Conservation (phyloP, 306 rosid genomes). For the Castanea crenata region DNA sequence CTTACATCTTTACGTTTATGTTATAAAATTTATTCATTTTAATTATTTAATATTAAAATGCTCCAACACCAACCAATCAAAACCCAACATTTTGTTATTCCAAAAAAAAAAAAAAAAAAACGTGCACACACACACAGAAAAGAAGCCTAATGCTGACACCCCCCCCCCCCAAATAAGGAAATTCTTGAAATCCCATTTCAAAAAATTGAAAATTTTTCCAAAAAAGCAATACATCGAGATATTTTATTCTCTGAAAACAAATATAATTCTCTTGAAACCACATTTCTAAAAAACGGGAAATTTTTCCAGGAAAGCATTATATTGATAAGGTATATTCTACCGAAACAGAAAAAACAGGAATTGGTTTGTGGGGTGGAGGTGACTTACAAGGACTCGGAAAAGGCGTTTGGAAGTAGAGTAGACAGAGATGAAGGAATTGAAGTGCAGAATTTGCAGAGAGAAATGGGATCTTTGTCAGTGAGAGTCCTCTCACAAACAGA, state of each 20-base stretch:
- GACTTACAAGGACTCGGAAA: conserved; percentile 58
- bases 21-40: no score
- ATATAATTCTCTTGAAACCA: neutral
- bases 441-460: conserved; percentile 50
- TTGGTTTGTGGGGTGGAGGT: no score
- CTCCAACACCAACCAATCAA: neutral
- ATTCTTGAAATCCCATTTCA: no score
- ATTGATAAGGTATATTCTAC: neutral
- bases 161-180: no score
- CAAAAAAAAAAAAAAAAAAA: no score
- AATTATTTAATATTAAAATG: no score
- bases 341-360: neutral
- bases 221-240: neutral
- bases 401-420: conserved; percentile 3
- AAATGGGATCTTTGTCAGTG: conserved; percentile 21
- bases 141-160: no score
- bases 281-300: neutral
- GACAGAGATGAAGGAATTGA: conserved; percentile 31
- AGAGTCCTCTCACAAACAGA: conserved; percentile 58
- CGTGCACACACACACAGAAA: no score
- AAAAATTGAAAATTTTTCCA: neutral
- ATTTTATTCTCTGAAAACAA: neutral
- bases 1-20: no score
- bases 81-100: neutral
- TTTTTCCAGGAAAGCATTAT: neutral